A percentile compares a stretch with the other conserved stretches of the same genome.
These are phyloP conservation scores for Mikania micrantha DNA, from an alignment of 129 eudicot genomes.

Conservation along the genomic window DNA sequence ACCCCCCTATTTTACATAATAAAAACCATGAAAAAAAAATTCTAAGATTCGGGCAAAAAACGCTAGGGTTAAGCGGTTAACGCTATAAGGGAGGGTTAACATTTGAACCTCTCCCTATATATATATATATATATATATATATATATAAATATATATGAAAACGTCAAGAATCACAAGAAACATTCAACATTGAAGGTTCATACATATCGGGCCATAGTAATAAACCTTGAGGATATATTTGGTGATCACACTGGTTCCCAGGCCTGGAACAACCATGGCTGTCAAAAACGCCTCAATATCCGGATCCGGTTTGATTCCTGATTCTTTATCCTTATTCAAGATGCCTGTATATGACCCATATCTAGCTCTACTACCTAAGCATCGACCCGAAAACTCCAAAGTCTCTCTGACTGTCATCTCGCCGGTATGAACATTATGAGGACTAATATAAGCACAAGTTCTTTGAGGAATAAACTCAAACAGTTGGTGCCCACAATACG, in stretches of 20 bases:
- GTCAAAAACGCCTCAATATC: constrained; percentile 25
- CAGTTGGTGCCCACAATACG: constrained; percentile 25
- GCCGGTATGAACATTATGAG: constrained; percentile 16
- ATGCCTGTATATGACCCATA: background rate
- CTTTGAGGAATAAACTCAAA: constrained; percentile 30
- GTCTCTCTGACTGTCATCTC: constrained; percentile 36
- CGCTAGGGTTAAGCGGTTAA: no score
- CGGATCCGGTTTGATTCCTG: constrained; percentile 26
- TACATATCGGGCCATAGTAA: background rate
- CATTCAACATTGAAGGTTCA: background rate
- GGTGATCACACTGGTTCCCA: constrained; percentile 11
- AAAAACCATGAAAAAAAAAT: no score
- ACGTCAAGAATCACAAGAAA: background rate
- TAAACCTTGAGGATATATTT: constrained; percentile 20
- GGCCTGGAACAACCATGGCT: constrained; percentile 10
- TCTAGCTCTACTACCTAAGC: constrained; percentile 20
- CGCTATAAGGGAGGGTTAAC: no score
- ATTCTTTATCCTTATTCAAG: constrained; percentile 19
- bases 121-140: no score
- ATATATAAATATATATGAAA: no score
- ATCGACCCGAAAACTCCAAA: constrained; percentile 25
- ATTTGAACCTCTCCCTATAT: no score
- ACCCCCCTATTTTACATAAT: no score
- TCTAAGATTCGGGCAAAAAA: no score
- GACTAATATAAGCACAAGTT: constrained; percentile 31